Base-by-base conservation (phyloP, 805 yeast genomes). In the Lipomyces mesembrius region DNA sequence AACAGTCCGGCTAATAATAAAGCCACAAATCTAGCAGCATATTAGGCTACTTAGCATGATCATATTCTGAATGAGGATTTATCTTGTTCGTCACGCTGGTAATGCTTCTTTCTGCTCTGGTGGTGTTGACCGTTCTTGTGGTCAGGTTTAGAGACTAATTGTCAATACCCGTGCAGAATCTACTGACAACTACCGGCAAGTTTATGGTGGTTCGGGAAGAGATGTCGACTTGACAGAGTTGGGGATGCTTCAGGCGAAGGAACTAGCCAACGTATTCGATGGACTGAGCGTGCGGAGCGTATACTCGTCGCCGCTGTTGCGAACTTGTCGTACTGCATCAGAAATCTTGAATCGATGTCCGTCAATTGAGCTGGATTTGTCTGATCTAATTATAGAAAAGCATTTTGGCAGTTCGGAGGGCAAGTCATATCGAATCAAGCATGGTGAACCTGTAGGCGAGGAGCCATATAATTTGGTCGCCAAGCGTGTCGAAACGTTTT, bases 11-110 rank as follows among this genome's bases (percentile, higher is more conserved):
- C 5, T 29, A 29, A 29, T 37, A 11, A 37, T 14, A 37, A 9
- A 11, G 22, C 49, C 49, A n/a, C 8, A 43, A 12, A 43, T 5
- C 3, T 17, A 43, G 49, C 49, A n/a, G 8, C 22, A 43, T 43
- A 43, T 43, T 5, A 37, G 3, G 43, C 20, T 43, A 7, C 9
- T 17, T 43, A 43, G 20, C n/a, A 17, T 17, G 20, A 2, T 43
- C 49, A n/a, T 27, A 52, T 39, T 39, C 3, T 58, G 57, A 35
- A 63, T 66, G 69, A 56, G 39, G 46, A 60, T 66, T 14, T 63
- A 37, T 54, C 59, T 66, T 35, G 64, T 66, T 43, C 66, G 70
- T n/a, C 70, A 66, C 60, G 70, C 70, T 34, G 70, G 70, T 66
- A 60, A 62, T 52, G 34, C 11, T 3, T 34, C 5, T 52, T 27